phyloP scores from a whole-genome alignment of 2,329 filamentous ascomycete genomes.

The Venturia carpophila region DNA sequence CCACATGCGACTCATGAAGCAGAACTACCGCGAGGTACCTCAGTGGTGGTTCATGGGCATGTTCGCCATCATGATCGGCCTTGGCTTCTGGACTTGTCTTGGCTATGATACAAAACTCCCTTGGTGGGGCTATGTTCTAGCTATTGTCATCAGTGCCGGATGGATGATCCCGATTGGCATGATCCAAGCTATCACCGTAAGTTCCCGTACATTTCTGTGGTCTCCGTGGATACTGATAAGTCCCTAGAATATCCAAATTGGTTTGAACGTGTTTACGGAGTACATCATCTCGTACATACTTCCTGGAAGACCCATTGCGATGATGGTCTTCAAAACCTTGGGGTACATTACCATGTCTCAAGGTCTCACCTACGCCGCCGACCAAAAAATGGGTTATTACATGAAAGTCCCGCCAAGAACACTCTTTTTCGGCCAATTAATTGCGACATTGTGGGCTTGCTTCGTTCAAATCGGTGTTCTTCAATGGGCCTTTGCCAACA shows the following conservation, averaged over 20 bases:
- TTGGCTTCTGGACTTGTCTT: slow-evolving; percentile 27
- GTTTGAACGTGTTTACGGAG: slow-evolving; percentile 43
- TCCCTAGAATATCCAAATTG: slow-evolving; percentile 42
- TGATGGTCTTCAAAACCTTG: slow-evolving; percentile 45
- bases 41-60: slow-evolving; percentile 41
- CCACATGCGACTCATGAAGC: slow-evolving; percentile 28
- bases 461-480: slow-evolving; percentile 59
- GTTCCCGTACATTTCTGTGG: neutral
- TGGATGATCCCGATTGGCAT: slow-evolving; percentile 48
- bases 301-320: slow-evolving; percentile 41
- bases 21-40: slow-evolving; percentile 28
- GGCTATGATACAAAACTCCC: slow-evolving; percentile 35
- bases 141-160: slow-evolving; percentile 36
- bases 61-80: slow-evolving; percentile 42
- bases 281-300: slow-evolving; percentile 45
- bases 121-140: slow-evolving; percentile 44
- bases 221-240: neutral
- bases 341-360: slow-evolving; percentile 41
- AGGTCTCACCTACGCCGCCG: slow-evolving; percentile 41
- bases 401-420: slow-evolving; percentile 55
- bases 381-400: slow-evolving; percentile 45
- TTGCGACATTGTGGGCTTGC: slow-evolving; percentile 58
- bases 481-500: slow-evolving; percentile 49
- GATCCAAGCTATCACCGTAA: slow-evolving; percentile 48
- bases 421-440: slow-evolving; percentile 59